Evolutionary conservation across 2,329 filamentous ascomycete genomes (phyloP).

Genomic region (Leptographium procerum): DNA sequence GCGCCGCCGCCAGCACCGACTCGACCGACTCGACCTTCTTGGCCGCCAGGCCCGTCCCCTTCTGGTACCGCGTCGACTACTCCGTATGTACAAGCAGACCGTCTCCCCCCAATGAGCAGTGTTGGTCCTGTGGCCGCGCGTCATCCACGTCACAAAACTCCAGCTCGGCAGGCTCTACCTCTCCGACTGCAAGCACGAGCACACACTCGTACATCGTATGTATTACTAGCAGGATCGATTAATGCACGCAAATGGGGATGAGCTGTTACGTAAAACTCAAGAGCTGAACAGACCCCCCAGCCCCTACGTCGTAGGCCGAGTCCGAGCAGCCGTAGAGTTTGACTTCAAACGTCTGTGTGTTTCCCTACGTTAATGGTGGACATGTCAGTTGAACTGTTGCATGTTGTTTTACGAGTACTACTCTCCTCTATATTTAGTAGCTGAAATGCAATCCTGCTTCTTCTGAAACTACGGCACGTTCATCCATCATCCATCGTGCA

Average conservation of each 20-base stretch:
- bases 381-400: background rate
- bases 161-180: background rate
- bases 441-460: background rate
- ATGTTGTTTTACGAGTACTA: too few relatives aligned
- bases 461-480: too few relatives aligned
- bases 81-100: too few relatives aligned
- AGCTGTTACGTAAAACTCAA: background rate
- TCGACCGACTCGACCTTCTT: slow-evolving; percentile 72
- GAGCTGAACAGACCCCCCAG: too few relatives aligned
- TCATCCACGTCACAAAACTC: background rate
- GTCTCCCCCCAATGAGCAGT: background rate
- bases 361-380: too few relatives aligned
- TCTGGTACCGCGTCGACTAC: slow-evolving; percentile 69
- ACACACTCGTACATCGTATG: background rate
- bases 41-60: slow-evolving; percentile 67
- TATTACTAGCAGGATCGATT: background rate
- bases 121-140: background rate
- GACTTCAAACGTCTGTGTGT: background rate
- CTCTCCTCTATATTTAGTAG: background rate
- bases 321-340: too few relatives aligned
- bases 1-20: slow-evolving; percentile 66
- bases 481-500: too few relatives aligned
- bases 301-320: too few relatives aligned
- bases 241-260: background rate
- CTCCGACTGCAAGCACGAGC: background rate